phyloP scores from a whole-genome alignment of 306 rosid species.

The Quercus alba region DNA sequence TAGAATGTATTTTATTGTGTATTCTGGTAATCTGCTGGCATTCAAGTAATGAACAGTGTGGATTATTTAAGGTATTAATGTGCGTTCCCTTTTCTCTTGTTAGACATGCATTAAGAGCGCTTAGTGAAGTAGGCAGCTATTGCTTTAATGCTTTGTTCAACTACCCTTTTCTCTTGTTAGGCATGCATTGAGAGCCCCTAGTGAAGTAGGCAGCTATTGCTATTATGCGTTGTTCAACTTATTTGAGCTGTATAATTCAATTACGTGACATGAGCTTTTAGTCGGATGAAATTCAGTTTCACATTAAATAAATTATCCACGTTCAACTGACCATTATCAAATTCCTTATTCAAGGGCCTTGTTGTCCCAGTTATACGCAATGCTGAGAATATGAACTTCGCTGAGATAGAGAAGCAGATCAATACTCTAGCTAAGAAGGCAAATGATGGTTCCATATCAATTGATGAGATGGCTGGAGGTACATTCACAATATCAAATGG shows the following conservation, averaged over 20 bases:
- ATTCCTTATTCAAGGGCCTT: slow-evolving; percentile 30
- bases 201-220: not conserved
- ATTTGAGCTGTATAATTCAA: not conserved
- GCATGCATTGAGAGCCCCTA: not conserved
- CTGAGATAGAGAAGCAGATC: slow-evolving; percentile 46
- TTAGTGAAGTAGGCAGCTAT: not conserved
- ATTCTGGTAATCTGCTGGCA: not conserved
- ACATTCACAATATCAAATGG: slow-evolving; percentile 51
- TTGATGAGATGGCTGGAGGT: slow-evolving; percentile 58
- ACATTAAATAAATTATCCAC: not conserved
- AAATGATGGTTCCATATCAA: slow-evolving; percentile 42
- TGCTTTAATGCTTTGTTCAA: not conserved
- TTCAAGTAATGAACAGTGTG: not conserved
- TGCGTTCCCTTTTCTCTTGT: not conserved
- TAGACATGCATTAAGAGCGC: not conserved
- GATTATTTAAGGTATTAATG: not conserved
- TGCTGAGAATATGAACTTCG: slow-evolving; percentile 43
- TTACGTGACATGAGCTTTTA: not conserved
- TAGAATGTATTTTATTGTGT: no score
- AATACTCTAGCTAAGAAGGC: slow-evolving; percentile 54
- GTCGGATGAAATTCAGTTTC: not conserved
- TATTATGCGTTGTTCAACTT: not conserved
- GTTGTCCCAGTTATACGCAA: slow-evolving; percentile 49
- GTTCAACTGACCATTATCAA: not conserved
- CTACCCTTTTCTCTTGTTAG: not conserved